Percentiles rank a stretch among this genome's conserved stretches.
Evolutionary conservation across 345 rosid species (phyloP).

Genomic region (Melaleuca alternifolia): DNA sequence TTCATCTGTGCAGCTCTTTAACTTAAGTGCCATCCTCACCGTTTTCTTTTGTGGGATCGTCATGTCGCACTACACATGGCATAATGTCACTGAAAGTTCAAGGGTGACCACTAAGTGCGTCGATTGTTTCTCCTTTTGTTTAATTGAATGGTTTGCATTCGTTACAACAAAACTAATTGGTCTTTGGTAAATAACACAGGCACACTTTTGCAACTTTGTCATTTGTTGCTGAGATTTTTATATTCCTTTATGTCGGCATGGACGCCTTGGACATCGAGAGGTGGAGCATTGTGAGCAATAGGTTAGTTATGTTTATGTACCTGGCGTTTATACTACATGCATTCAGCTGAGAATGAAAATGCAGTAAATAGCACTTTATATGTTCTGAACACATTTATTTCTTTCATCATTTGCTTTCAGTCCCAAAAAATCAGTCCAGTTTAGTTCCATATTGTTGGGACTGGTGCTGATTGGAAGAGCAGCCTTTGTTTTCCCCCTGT

Average conservation of each 20-base stretch:
- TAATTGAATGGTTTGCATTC: not conserved
- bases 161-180: not conserved
- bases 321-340: not conserved
- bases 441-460: constrained; percentile 71
- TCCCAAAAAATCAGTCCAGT: constrained; percentile 64
- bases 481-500: constrained; percentile 80
- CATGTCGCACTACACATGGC: constrained; percentile 99
- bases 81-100: constrained; percentile 82
- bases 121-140: not conserved
- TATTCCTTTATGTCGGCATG: constrained; percentile 98
- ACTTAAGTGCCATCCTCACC: constrained; percentile 83
- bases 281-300: constrained; percentile 69
- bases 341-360: not conserved
- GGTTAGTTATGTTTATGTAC: constrained; percentile 17
- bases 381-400: not conserved
- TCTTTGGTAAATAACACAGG: constrained; percentile 24
- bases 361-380: not conserved
- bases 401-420: constrained; percentile 16
- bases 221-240: constrained; percentile 86
- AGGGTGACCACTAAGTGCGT: constrained; percentile 86
- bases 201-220: constrained; percentile 90
- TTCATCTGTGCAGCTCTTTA: constrained; percentile 49
- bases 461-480: constrained; percentile 81
- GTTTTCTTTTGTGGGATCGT: constrained; percentile 96
- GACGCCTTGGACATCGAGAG: constrained; percentile 94